Evolutionary conservation across 1,284 basidiomycete genomes (phyloP).

Genomic region (Cystobasidium pallidum): DNA sequence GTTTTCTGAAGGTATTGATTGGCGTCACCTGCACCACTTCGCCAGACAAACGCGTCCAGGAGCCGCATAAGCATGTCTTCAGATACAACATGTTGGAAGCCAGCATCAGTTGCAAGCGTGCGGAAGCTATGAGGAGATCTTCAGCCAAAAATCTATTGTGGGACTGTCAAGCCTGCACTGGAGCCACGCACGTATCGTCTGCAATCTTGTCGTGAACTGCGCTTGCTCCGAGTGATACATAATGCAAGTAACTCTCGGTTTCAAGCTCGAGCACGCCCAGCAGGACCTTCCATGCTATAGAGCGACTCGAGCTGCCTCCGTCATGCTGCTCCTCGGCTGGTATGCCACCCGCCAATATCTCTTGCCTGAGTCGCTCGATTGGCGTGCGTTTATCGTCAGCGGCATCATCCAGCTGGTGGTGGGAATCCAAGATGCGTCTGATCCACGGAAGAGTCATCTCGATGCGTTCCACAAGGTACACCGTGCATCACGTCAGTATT

Average conservation of each 20-base stretch:
- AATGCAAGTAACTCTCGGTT: constrained; percentile 76
- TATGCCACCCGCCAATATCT: constrained; percentile 23
- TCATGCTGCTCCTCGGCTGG: constrained; percentile 17
- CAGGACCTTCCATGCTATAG: constrained; percentile 83
- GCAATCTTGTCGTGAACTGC: constrained; percentile 57
- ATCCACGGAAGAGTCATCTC: constrained; percentile 19
- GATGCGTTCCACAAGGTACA: background rate
- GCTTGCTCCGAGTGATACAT: constrained; percentile 59
- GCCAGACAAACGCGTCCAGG: constrained; percentile 97
- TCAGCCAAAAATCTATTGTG: background rate
- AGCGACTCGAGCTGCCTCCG: constrained; percentile 47
- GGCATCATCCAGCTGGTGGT: constrained; percentile 1
- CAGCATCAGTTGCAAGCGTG: constrained; percentile 89
- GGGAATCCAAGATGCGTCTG: background rate
- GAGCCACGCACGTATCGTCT: constrained; percentile 57
- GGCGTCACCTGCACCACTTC: constrained; percentile 72
- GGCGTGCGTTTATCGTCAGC: background rate
- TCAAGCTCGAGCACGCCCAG: constrained; percentile 72
- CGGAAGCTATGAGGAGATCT: constrained; percentile 60
- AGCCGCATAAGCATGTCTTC: constrained; percentile 96
- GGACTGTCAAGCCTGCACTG: background rate
- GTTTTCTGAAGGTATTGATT: background rate
- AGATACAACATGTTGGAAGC: constrained; percentile 90
- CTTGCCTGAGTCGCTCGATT: constrained; percentile 19
- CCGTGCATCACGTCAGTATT: too few relatives aligned